Evolutionary conservation across 2,329 filamentous ascomycete genomes (phyloP).

Genomic region (Raffaelea arxii): DNA sequence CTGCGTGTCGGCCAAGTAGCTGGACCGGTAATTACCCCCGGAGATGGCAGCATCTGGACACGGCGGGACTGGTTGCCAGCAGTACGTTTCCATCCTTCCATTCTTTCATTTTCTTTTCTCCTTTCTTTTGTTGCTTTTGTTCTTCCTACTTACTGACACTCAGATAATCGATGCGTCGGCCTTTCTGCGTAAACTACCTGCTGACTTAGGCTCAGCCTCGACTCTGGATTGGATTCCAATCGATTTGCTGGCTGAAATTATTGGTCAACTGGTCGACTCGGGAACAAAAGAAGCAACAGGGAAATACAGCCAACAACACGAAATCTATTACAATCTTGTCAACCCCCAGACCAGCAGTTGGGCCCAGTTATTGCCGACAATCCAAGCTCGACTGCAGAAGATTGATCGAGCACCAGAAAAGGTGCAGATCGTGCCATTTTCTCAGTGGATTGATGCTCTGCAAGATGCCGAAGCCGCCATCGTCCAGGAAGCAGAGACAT

Average conservation of each 20-base stretch:
- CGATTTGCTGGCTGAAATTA: not conserved
- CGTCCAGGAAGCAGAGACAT: not conserved
- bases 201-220: not conserved
- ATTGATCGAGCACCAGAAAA: not conserved
- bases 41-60: not conserved
- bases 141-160: no score
- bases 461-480: not conserved
- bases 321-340: not conserved
- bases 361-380: not conserved
- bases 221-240: not conserved
- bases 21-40: slow-evolving; percentile 33
- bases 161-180: not conserved
- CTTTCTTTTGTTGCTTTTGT: no score
- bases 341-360: not conserved
- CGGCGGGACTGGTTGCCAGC: not conserved
- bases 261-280: not conserved
- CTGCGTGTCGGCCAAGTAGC: slow-evolving; percentile 44
- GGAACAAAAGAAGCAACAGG: not conserved
- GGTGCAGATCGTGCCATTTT: not conserved
- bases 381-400: not conserved
- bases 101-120: no score
- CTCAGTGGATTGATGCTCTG: not conserved
- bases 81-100: no score
- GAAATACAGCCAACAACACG: not conserved
- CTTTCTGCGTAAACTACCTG: not conserved